Evolutionary conservation across 108 stramenopile species (phyloP).

Genomic region (Schizochytrium sp.): DNA sequence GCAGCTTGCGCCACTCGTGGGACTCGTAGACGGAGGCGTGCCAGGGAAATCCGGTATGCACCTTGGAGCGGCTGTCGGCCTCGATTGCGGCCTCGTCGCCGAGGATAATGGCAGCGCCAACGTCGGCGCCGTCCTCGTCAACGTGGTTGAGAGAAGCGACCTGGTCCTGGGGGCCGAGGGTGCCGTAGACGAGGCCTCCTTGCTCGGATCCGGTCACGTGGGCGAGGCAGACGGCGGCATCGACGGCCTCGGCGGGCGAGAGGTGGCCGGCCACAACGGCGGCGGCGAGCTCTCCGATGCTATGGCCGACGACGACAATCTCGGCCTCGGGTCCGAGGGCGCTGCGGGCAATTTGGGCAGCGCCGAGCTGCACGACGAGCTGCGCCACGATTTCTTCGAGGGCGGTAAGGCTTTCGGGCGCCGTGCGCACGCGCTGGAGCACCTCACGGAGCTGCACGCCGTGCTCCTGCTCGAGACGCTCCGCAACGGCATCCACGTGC

Average conservation of each 20-base stretch:
- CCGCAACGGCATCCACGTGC: background rate
- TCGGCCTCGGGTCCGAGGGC: background rate
- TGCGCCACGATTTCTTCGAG: background rate
- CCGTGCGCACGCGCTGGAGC: background rate
- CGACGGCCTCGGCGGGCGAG: background rate
- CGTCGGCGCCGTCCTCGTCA: background rate
- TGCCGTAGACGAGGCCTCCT: background rate
- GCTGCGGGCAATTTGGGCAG: background rate
- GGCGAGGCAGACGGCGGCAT: background rate
- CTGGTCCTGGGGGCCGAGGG: background rate
- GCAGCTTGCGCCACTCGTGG: background rate
- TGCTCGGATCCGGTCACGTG: background rate
- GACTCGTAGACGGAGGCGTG: background rate
- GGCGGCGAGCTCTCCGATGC: constrained; percentile 13
- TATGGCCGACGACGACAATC: background rate
- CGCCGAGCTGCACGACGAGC: background rate
- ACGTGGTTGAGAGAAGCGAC: background rate
- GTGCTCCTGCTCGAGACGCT: background rate
- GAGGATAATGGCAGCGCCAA: background rate
- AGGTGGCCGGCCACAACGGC: background rate
- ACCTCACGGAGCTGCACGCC: background rate
- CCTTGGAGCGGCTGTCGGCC: background rate
- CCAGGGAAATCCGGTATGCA: background rate
- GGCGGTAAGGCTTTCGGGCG: background rate
- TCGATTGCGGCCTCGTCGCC: background rate